Evolutionary conservation across 495 filamentous ascomycete species (phyloP), one percentile per base, ranked within the genome.

Genomic region (Aspergillus cavernicola): DNA sequence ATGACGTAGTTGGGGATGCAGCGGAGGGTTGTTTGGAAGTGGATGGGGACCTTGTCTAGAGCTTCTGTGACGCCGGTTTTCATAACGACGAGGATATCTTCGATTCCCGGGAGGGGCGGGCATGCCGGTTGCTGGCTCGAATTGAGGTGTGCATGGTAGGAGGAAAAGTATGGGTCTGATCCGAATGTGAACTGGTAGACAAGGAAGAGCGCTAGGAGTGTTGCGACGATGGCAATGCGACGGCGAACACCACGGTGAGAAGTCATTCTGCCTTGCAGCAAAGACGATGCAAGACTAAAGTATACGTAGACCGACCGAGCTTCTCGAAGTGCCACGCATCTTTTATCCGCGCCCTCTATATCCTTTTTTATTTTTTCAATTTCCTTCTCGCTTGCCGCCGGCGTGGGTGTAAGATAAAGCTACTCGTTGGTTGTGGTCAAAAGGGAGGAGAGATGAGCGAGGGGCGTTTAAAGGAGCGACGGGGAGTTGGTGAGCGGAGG

Each of bases 41-140:
- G 74, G 12, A 74, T 62, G 16, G 72, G 71, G 6, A 74, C 59
- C 63, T 76, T 77, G 15, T 67, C 56, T 42, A 64, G 61, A 0
- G 68, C 56, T 62, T 77, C 76, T n/a, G 71, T 75, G 32, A 76
- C 73, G 56, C 76, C 72, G 0, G 74, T 79, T 55, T 79, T 78
- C 2, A 79, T 58, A 11, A 77, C 57, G 5, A 79, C 67, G 9
- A 75, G 65, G 24, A 78, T 49, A 36, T 73, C 59, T 9, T 72
- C 65, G 20, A 74, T 60, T 15, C 63, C 68, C 1, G 65, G 62
- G 9, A 66, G 61, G 12, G 56, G 33, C n/a, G 58, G 65, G 35
- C 70, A 73, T 10, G 24, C 19, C 23, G 24, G 23, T 20, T 19
- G 24, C 24, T 32, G 7, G 33, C 2, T 26, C 1, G 20, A 29